These are phyloP conservation scores for Cryptococcus sp. DNA, from an alignment of 1,284 basidiomycete species.

Conservation along the genomic window DNA sequence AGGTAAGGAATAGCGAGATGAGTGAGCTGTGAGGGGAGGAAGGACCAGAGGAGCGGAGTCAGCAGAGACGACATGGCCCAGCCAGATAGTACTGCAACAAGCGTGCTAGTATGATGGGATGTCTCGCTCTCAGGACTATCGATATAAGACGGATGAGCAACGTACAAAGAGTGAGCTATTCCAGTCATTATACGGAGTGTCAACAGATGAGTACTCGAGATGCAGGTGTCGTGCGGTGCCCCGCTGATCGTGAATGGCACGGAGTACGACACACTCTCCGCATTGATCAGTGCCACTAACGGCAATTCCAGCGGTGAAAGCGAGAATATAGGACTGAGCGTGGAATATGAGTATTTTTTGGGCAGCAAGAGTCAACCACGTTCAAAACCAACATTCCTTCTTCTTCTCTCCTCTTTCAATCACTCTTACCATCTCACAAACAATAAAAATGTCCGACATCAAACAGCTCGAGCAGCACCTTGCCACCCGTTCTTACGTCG, in stretches of 20 bases:
- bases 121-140: background rate
- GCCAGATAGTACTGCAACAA: background rate
- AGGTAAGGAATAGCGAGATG: slow-evolving; percentile 34
- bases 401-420: slow-evolving; percentile 10
- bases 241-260: background rate
- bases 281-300: background rate
- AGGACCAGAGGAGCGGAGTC: slow-evolving; percentile 38
- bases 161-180: background rate
- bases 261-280: background rate
- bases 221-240: background rate
- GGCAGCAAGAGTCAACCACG: too few species aligned
- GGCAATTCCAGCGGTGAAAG: background rate
- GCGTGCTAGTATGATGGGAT: background rate
- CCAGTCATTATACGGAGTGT: background rate
- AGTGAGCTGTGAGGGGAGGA: slow-evolving; percentile 40
- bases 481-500: slow-evolving; percentile 79
- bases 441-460: slow-evolving; percentile 68
- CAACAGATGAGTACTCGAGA: background rate
- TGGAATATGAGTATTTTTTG: too few species aligned
- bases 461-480: slow-evolving; percentile 82
- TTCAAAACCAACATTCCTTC: background rate
- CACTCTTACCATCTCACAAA: slow-evolving; percentile 7
- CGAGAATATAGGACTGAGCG: too few species aligned
- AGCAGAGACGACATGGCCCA: slow-evolving; percentile 25
- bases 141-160: background rate